A percentile compares a stretch with the other conserved stretches of the same genome.
Conservation (phyloP, 345 rosid genomes). For the Lepidium sativum region DNA sequence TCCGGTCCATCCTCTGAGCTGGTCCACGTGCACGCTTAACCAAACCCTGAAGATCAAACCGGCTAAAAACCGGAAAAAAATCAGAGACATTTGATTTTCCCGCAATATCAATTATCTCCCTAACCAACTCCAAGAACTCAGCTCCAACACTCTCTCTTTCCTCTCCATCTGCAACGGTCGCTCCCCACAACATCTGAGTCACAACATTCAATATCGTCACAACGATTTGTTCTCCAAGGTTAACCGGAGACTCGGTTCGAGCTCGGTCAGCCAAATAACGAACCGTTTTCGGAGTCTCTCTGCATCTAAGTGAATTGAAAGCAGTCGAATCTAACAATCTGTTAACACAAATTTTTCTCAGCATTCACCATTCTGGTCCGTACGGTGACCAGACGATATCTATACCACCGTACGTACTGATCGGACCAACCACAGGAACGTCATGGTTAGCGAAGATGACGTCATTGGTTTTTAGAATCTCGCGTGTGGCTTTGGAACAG, state of each 20-base stretch:
- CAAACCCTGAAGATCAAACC: conserved; percentile 47
- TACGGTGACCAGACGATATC: conserved; percentile 9
- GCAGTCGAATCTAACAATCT: conserved; percentile 25
- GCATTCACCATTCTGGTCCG: conserved; percentile 16
- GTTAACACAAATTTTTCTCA: conserved; percentile 18
- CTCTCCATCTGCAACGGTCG: conserved; percentile 10
- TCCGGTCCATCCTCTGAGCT: conserved; percentile 24
- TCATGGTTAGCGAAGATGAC: conserved; percentile 23
- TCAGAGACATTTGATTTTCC: conserved; percentile 37
- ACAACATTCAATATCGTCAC: conserved; percentile 24
- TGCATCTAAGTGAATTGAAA: neutral
- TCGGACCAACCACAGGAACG: neutral
- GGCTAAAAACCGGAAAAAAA: conserved; percentile 34
- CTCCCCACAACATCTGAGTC: conserved; percentile 40
- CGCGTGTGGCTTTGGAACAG: conserved; percentile 8
- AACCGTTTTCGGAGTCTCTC: conserved; percentile 18
- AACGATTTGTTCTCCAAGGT: conserved; percentile 30
- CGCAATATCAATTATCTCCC: neutral
- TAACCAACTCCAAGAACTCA: conserved; percentile 1
- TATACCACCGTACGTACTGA: conserved; percentile 6
- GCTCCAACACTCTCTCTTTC: neutral
- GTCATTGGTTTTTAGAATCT: conserved; percentile 19
- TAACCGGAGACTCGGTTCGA: conserved; percentile 22
- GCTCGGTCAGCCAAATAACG: neutral
- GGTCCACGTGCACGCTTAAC: conserved; percentile 23